These are phyloP conservation scores for fission yeast (Schizosaccharomyces pombe) DNA, from an alignment of 805 yeast genomes.

Conservation along the genomic window DNA sequence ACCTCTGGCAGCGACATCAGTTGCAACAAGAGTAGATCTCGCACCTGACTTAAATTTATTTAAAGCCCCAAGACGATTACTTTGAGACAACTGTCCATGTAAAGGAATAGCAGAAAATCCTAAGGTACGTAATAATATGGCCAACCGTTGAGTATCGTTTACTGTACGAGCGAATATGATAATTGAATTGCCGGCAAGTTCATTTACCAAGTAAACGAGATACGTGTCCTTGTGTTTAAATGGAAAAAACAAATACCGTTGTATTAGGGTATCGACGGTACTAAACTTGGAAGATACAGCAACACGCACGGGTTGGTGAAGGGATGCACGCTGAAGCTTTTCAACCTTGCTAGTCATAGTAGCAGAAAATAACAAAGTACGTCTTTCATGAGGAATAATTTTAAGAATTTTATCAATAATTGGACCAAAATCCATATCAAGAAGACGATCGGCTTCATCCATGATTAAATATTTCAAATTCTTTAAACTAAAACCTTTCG, in stretches of 20 bases:
- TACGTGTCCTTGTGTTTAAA: slow-evolving; percentile 81
- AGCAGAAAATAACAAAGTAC: slow-evolving; percentile 81
- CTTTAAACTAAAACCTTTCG: slow-evolving; percentile 73
- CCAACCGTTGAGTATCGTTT: slow-evolving; percentile 81
- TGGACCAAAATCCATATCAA: slow-evolving; percentile 93
- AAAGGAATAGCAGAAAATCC: slow-evolving; percentile 81
- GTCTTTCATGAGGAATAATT: slow-evolving; percentile 54
- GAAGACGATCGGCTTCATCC: slow-evolving; percentile 98
- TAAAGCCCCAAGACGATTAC: slow-evolving; percentile 75
- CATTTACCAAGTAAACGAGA: slow-evolving; percentile 60
- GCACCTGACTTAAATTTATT: slow-evolving; percentile 78
- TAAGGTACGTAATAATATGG: slow-evolving; percentile 51
- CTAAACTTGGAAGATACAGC: slow-evolving; percentile 74
- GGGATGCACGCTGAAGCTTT: slow-evolving; percentile 78
- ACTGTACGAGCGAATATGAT: slow-evolving; percentile 86
- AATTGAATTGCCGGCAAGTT: slow-evolving; percentile 59
- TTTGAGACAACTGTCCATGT: slow-evolving; percentile 76
- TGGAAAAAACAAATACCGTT: slow-evolving; percentile 71
- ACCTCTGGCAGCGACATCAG: slow-evolving; percentile 99
- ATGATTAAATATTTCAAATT: slow-evolving; percentile 73
- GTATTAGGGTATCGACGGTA: slow-evolving; percentile 83
- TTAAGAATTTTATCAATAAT: slow-evolving; percentile 68
- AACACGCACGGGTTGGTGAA: slow-evolving; percentile 68
- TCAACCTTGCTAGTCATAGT: slow-evolving; percentile 91
- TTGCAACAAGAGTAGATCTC: slow-evolving; percentile 87